Evolutionary conservation across 2,329 filamentous ascomycete genomes (phyloP), one percentile per base, ranked within the genome.

Genomic region (Anthostomella pinea): DNA sequence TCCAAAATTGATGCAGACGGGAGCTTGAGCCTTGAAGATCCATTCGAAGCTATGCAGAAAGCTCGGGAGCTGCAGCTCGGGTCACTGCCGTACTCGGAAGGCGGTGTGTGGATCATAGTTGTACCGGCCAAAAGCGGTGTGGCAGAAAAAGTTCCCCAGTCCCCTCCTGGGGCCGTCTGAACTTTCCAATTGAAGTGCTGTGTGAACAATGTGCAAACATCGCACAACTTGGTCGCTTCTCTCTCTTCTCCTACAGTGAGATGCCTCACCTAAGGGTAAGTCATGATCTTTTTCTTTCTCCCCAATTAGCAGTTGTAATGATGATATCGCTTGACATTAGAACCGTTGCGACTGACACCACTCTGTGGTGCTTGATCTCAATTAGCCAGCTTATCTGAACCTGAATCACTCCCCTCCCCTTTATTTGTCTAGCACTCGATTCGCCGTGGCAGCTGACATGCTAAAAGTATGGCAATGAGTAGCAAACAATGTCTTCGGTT

Each of bases 321-420:
- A 75, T 75, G 72, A 75, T 63, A 63, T 56, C 58, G 57, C 62
- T 66, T 61, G n/a, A n/a, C n/a, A 66, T 66, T 67, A 75, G 72
- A 75, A 75, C 72, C 71, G 72, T 73, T 75, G 72, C 72, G 70
- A 75, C 67, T 75, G 72, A 76, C 68, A 67, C 63, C 64, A 62
- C 52, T 49, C 48, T 51, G 54, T 60, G 65, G 63, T 69, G 69
- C 58, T 63, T 75, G 71, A 76, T 73, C 68, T 68, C 60, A 73
- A 64, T 61, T 64, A 62, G 68, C 67, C 70, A 66, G 60, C 57
- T 56, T 65, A 66, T 67, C 69, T 72, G 68, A 71, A 34, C 27
- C 28, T 36, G 5, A 8, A 38, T 30, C 24, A 26, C 25, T 11
- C 38, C 28, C 14, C 14, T 26, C 21, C 35, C 37, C 15, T 41